phyloP scores from a whole-genome alignment of 352 stramenopile genomes.

The Phytophthora sp. region DNA sequence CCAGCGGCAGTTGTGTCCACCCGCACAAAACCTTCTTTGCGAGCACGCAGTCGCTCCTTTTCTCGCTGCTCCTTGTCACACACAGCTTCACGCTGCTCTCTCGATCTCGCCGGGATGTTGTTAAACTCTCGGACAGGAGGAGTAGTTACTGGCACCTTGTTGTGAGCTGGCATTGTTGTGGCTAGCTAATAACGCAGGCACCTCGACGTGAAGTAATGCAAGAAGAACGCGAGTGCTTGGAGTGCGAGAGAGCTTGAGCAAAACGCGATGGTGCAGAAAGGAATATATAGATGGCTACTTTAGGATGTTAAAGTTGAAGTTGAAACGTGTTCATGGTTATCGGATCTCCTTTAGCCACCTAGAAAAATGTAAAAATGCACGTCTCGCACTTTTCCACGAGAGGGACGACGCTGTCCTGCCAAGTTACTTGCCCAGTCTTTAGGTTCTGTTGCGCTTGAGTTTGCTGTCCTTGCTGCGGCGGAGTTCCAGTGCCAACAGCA shows the following conservation, averaged over 20 bases:
- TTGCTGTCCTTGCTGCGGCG: slow-evolving; percentile 20
- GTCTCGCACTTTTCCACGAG: slow-evolving; percentile 78
- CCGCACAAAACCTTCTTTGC: slow-evolving; percentile 72
- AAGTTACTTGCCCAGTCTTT: slow-evolving; percentile 52
- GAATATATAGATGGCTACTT: slow-evolving; percentile 13
- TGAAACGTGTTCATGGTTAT: neutral
- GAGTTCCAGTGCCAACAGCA: slow-evolving; percentile 37
- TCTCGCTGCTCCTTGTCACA: slow-evolving; percentile 83
- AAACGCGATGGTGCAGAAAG: slow-evolving; percentile 3
- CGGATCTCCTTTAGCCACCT: neutral
- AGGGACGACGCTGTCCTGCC: slow-evolving; percentile 78
- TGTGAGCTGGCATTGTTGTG: slow-evolving; percentile 19
- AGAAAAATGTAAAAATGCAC: slow-evolving; percentile 86
- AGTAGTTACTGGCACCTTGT: neutral
- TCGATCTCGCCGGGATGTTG: slow-evolving; percentile 77
- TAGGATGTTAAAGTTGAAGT: slow-evolving; percentile 15
- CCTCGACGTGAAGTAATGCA: too few species aligned
- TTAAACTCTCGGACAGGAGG: slow-evolving; percentile 56
- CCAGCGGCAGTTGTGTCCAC: slow-evolving; percentile 74
- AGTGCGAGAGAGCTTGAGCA: neutral
- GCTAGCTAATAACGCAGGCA: too few species aligned
- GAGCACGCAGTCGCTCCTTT: slow-evolving; percentile 69
- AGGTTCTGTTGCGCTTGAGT: slow-evolving; percentile 18
- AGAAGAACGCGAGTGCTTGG: slow-evolving; percentile 17
- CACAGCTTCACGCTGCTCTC: slow-evolving; percentile 71